Conservation (phyloP, 768 basidiomycete genomes). For the Kondoa malvinella region DNA sequence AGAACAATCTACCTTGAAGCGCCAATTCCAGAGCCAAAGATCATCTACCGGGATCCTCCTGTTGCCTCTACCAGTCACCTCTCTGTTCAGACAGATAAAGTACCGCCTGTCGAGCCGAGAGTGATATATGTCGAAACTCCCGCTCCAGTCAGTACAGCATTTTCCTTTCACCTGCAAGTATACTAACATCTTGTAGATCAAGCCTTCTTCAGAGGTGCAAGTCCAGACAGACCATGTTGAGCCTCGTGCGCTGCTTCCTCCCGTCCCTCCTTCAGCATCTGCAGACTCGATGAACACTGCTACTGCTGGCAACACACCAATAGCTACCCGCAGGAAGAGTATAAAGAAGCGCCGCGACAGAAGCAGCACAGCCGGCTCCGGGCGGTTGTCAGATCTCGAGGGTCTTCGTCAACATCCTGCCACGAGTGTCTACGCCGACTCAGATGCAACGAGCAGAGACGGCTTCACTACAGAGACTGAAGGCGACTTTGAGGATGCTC, state of each 20-base stretch:
- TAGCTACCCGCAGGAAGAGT: background rate
- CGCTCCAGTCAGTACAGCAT: background rate
- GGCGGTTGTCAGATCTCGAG: conserved; percentile 7
- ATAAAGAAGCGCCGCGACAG: background rate
- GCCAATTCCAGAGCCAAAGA: background rate
- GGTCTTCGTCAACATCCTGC: background rate
- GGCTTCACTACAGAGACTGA: conserved; percentile 23
- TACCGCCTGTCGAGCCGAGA: too few relatives aligned
- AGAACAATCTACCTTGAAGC: background rate
- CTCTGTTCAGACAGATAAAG: background rate
- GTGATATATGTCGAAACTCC: background rate
- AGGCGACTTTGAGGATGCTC: conserved; percentile 26
- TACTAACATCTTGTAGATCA: background rate
- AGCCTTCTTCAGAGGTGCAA: background rate
- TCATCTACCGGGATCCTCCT: background rate
- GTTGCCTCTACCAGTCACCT: background rate
- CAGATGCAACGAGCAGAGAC: background rate
- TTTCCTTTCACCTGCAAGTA: background rate
- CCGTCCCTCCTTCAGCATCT: background rate
- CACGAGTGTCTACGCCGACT: background rate
- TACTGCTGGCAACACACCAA: background rate
- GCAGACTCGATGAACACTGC: background rate
- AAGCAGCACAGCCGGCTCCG: background rate
- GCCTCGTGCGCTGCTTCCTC: background rate
- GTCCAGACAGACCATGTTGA: background rate